phyloP scores from a whole-genome alignment of 2,329 filamentous ascomycete genomes.

The Zalaria sp. region DNA sequence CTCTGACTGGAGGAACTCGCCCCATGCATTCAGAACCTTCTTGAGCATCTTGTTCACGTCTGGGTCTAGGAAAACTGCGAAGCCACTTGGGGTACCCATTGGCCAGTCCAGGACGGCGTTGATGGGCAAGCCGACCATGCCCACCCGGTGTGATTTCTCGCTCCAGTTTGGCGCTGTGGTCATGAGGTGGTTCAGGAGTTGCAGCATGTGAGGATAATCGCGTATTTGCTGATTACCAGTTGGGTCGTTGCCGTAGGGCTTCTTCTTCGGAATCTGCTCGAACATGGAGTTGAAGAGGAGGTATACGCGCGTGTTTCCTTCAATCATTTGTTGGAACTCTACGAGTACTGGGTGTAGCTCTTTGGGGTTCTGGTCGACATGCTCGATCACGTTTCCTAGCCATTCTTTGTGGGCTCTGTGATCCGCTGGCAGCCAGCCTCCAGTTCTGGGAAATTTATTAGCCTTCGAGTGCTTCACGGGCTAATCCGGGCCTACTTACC shows the following conservation, averaged over 20 bases:
- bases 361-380: conserved; percentile 37
- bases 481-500: conserved; percentile 20
- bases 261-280: conserved; percentile 44
- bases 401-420: conserved; percentile 48
- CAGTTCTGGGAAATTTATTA: conserved; percentile 24
- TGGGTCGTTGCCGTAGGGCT: conserved; percentile 47
- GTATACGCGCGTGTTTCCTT: conserved; percentile 47
- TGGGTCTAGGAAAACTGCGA: conserved; percentile 38
- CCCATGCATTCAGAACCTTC: conserved; percentile 37
- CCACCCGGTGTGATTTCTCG: conserved; percentile 15
- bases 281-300: conserved; percentile 56
- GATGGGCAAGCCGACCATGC: conserved; percentile 16
- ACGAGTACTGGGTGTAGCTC: conserved; percentile 44
- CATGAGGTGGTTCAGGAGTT: conserved; percentile 45
- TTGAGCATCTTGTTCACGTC: conserved; percentile 39
- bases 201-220: conserved; percentile 53
- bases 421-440: conserved; percentile 50
- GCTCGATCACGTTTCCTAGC: conserved; percentile 42
- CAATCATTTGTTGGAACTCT: conserved; percentile 54
- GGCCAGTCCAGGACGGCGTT: conserved; percentile 45
- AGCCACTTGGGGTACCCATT: conserved; percentile 41
- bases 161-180: conserved; percentile 27
- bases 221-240: conserved; percentile 48
- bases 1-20: conserved; percentile 19
- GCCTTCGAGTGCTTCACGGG: not conserved